Percentiles rank a stretch among this genome's conserved stretches.
These are phyloP conservation scores for Melampsora abietis-canadensis DNA, from an alignment of 1,284 basidiomycete species.

Conservation along the genomic window DNA sequence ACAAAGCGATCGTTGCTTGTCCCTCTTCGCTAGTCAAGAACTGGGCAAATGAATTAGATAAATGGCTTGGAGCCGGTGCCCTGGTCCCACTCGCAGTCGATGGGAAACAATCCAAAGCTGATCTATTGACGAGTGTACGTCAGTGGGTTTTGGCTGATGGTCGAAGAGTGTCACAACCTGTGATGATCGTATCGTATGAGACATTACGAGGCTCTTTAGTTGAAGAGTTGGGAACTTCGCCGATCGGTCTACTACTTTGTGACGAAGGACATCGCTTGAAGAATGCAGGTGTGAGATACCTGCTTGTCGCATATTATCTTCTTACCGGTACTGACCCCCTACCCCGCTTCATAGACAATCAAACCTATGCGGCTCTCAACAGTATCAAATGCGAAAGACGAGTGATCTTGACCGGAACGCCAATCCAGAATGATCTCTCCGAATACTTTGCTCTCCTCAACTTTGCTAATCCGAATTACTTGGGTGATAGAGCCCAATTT, in stretches of 20 bases:
- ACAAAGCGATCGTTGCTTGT: constrained; percentile 97
- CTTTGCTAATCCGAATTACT: constrained; percentile 93
- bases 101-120: constrained; percentile 80
- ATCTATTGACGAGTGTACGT: constrained; percentile 71
- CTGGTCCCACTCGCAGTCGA: constrained; percentile 78
- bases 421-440: constrained; percentile 92
- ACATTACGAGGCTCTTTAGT: constrained; percentile 75
- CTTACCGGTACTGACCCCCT: background rate
- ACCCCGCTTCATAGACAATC: constrained; percentile 45
- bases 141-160: constrained; percentile 83
- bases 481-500: constrained; percentile 88
- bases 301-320: background rate
- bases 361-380: constrained; percentile 81
- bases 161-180: constrained; percentile 82
- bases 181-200: constrained; percentile 99
- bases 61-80: constrained; percentile 85
- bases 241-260: constrained; percentile 84
- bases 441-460: constrained; percentile 95
- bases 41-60: constrained; percentile 96
- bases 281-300: constrained; percentile 70
- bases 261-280: constrained; percentile 97
- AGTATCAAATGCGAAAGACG: constrained; percentile 83
- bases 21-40: constrained; percentile 95
- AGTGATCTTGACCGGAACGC: constrained; percentile 93
- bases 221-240: constrained; percentile 70